Base-by-base conservation (phyloP, 805 yeast species). In the Priceomyces castillae region DNA sequence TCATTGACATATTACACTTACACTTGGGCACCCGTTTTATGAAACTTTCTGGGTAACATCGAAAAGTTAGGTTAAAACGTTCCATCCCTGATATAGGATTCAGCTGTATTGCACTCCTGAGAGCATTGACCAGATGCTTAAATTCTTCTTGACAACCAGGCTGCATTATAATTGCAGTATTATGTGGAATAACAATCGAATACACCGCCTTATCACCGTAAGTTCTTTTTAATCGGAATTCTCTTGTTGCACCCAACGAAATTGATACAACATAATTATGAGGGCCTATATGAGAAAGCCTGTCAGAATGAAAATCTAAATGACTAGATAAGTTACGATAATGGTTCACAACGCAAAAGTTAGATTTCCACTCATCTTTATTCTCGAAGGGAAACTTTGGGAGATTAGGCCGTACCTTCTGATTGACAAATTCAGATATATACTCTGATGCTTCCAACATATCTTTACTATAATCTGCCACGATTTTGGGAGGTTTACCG, bases 71-170 rank as follows among this genome's bases (percentile, higher is more conserved):
- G 48, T 82, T 85, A 48, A 82, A 74, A 40, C 95, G 62, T 3
- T 68, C 46, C 1, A 72, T 50, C 0, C 82, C 84, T 0, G 81
- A 57, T 0, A 73, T 59, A 0, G 60, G 36, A 52, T 58, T 52
- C 35, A 69, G 65, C 42, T 76, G 75, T 3, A 71, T 77, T 3
- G 76, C 67, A 19, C 76, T 73, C 30, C 69, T 57, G 40, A 76
- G 56, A 0, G 80, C 62, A 42, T 68, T 64, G 0, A 86, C 78
- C 46, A 80, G 67, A 54, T 87, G 95, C 53, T 81, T 84, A 57
- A 64, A 86, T 40, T 77, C 78, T 49, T 86, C 95, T 57, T 86
- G 95, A 47, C 86, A 81, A 0, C 88, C 89, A 1, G 88, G 84
- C 46, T 82, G 81, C 95, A 86, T 86, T 2, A 86, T 61, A 2